Conservation (phyloP, 495 filamentous ascomycete species). For the Aspergillus coremiiformis region DNA sequence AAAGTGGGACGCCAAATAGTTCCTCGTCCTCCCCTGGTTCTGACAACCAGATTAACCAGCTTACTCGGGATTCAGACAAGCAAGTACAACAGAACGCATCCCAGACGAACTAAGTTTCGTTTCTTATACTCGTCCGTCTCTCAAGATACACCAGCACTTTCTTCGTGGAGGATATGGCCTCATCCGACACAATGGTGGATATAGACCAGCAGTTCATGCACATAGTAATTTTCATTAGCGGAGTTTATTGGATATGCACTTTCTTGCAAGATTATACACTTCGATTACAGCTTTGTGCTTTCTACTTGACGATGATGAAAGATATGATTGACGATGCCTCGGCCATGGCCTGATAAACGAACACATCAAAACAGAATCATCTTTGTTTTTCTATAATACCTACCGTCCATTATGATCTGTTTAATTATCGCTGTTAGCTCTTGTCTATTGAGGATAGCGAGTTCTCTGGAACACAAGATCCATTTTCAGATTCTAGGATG, state of each 20-base stretch:
- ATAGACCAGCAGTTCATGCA: not conserved
- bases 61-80: slow-evolving; percentile 24
- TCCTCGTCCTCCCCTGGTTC: slow-evolving; percentile 32
- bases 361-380: not conserved
- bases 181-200: not conserved
- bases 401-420: not conserved
- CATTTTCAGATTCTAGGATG: not conserved
- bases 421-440: not conserved
- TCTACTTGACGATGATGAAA: slow-evolving; percentile 17
- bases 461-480: not conserved
- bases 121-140: not conserved
- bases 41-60: slow-evolving; percentile 11
- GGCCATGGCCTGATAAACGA: not conserved
- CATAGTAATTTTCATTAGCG: not conserved
- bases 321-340: slow-evolving; percentile 16
- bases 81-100: not conserved
- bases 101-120: not conserved
- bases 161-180: not conserved
- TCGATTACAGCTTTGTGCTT: slow-evolving; percentile 1
- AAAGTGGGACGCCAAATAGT: slow-evolving; percentile 31
- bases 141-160: slow-evolving; percentile 16
- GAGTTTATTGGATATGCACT: not conserved
- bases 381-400: not conserved
- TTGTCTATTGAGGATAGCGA: not conserved
- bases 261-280: not conserved